Base-by-base conservation (phyloP, 139 green algal genomes). In the Prasinococcaceae sp. region DNA sequence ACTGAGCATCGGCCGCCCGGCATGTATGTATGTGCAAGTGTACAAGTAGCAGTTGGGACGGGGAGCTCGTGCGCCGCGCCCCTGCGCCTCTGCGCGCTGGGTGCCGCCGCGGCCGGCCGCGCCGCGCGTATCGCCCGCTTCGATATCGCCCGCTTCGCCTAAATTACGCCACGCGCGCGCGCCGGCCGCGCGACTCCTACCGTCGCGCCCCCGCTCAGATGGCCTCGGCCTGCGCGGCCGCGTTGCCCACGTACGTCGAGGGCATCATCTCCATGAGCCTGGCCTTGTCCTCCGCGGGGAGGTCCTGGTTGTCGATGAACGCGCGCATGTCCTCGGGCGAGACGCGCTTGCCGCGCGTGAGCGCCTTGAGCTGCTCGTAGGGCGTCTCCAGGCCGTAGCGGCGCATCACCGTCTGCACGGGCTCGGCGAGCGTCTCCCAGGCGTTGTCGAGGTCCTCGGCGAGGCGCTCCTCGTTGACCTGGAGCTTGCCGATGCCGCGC, bases 301-400 rank as follows among this genome's bases (percentile, higher is more conserved):
- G 65, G n/a, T 90, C 74, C 3, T 94, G 49, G 36, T 61, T 72
- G n/a, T 77, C 68, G 33, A 93, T 76, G 67, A 96, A 94, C 14
- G 66, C 49, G 42, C 74, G 55, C 67, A 75, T 51, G n/a, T 38
- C 62, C 33, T 73, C 57, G 22, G 47, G 17, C 17, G 78, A 90
- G 2, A 97, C 81, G 4, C 50, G 32, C 38, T 85, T 60, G 0
- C 92, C 92, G 3, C 90, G 72, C 1, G 92, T 97, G 63, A 94
- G 86, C 8, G 83, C 89, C 73, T 98, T 98, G 27, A 98, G 79
- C 79, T 96, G 94, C 74, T 98, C 90, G 57, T 99, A 99, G 1
- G 92, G 86, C 66, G 97, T 82, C 6, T 78, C 68, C 9, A 98
- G 74, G 16, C 63, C 84, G 57, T 97, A 93, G 19, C 84, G 77